A percentile compares a stretch with the other conserved stretches of the same genome.
Conservation (phyloP, 1,284 basidiomycete genomes). For the Cutaneotrichosporon sp. region DNA sequence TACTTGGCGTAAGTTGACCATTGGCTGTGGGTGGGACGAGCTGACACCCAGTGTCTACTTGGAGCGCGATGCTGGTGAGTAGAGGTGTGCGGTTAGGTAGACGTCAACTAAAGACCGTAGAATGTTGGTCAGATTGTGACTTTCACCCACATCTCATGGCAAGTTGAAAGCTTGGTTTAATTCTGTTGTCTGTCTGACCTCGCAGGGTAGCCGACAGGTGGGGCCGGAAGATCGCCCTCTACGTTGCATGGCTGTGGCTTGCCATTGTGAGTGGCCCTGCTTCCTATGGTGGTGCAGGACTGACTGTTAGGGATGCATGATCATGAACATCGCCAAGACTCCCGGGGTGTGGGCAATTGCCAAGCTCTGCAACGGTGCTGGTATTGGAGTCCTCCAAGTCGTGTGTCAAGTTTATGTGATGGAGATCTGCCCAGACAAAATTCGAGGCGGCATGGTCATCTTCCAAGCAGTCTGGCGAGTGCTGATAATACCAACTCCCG, state of each 20-base stretch:
- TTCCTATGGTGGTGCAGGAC: not conserved
- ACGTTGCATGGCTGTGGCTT: conserved; percentile 13
- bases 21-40: not conserved
- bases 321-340: conserved; percentile 12
- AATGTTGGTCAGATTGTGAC: conserved; percentile 11
- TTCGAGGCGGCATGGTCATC: conserved; percentile 9
- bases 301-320: conserved; percentile 14
- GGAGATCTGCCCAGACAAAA: conserved; percentile 14
- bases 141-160: conserved; percentile 6
- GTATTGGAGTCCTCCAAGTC: conserved; percentile 15
- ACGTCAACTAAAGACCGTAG: not conserved
- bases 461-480: conserved; percentile 8
- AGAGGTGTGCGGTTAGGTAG: not conserved
- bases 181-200: not conserved
- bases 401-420: conserved; percentile 13
- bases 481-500: no score
- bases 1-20: conserved; percentile 11
- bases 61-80: conserved; percentile 17
- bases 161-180: not conserved
- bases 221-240: conserved; percentile 19
- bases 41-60: conserved; percentile 18
- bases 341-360: conserved; percentile 9
- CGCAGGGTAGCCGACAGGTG: conserved; percentile 20
- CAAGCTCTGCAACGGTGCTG: conserved; percentile 17
- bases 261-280: not conserved